Evolutionary conservation across 1,284 basidiomycete genomes (phyloP).

Genomic region (Fomitopsis schrenkii): DNA sequence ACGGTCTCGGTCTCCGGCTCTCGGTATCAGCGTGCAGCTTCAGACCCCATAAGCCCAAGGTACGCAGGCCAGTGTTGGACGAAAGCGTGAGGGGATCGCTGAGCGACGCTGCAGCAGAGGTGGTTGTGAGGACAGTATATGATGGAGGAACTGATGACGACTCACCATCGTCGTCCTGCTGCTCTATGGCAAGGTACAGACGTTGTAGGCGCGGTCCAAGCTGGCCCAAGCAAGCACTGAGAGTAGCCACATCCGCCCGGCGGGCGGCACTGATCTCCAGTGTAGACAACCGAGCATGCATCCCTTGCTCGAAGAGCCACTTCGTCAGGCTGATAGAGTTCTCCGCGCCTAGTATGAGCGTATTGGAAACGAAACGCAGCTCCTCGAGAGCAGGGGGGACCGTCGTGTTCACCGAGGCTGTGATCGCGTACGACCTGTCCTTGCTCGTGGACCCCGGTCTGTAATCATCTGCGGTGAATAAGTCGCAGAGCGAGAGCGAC

Average conservation of each 20-base stretch:
- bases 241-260: background rate
- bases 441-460: background rate
- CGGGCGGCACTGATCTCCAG: slow-evolving; percentile 2
- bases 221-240: slow-evolving; percentile 4
- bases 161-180: slow-evolving; percentile 6
- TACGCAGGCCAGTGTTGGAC: slow-evolving; percentile 6
- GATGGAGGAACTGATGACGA: background rate
- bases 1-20: background rate
- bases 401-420: background rate
- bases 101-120: background rate
- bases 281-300: slow-evolving; percentile 6
- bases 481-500: slow-evolving; percentile 1
- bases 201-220: slow-evolving; percentile 14
- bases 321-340: background rate
- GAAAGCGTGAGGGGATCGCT: slow-evolving; percentile 3
- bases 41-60: slow-evolving; percentile 8
- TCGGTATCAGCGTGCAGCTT: slow-evolving; percentile 4
- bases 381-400: slow-evolving; percentile 2
- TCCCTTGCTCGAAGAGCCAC: slow-evolving; percentile 6
- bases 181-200: slow-evolving; percentile 12
- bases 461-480: background rate
- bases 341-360: background rate
- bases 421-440: background rate
- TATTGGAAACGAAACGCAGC: slow-evolving; percentile 2
- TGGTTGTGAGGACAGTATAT: too few relatives aligned